A percentile compares a stretch with the other conserved stretches of the same genome.
phyloP scores from a whole-genome alignment of 176 grass and related monocot species.

The Alopecurus myosuroides region DNA sequence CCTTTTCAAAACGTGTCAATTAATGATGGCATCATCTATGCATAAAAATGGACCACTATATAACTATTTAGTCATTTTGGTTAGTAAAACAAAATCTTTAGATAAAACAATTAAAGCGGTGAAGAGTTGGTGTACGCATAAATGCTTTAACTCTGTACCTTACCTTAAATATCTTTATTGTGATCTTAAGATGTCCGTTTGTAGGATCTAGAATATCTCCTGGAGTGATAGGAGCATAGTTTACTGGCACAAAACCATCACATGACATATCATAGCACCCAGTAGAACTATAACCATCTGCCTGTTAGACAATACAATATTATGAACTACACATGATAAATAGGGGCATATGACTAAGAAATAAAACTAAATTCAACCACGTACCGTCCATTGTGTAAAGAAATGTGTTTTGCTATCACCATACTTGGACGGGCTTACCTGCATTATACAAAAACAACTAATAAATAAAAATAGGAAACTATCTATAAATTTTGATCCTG shows the following conservation, averaged over 20 bases:
- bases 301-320: neutral
- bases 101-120: neutral
- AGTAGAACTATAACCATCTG: neutral
- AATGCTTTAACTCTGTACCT: neutral
- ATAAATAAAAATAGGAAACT: neutral
- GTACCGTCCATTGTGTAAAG: slow-evolving; percentile 4
- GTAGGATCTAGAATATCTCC: neutral
- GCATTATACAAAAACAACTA: neutral
- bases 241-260: neutral
- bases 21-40: neutral
- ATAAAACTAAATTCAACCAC: neutral
- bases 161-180: slow-evolving; percentile 20
- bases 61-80: neutral
- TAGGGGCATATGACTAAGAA: neutral
- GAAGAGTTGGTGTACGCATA: neutral
- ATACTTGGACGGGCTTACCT: neutral
- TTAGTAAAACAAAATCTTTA: neutral
- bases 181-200: neutral
- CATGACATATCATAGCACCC: neutral
- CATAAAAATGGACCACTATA: neutral
- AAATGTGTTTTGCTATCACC: slow-evolving; percentile 29
- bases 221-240: neutral
- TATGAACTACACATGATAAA: neutral
- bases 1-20: neutral
- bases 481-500: neutral